Percentiles rank a stretch among this genome's conserved stretches.
Conservation (phyloP, 306 rosid genomes). For the Dryas drummondii region DNA sequence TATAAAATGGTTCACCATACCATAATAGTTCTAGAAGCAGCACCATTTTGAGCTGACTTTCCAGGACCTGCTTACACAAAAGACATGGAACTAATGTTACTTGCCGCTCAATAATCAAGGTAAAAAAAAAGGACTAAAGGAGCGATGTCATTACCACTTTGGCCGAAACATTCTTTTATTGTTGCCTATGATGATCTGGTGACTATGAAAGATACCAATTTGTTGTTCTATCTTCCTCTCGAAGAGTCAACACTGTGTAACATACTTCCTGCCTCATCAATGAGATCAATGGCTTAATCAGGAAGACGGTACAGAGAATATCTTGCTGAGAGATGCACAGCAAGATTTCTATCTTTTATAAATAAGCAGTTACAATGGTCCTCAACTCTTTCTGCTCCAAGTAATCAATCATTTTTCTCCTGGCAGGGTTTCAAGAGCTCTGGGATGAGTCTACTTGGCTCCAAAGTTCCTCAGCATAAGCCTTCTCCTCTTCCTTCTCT, state of each 20-base stretch:
- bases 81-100: background rate
- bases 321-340: slow-evolving; percentile 1
- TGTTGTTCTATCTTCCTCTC: background rate
- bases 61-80: background rate
- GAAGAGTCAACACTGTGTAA: background rate
- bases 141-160: background rate
- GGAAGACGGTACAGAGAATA: background rate
- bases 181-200: background rate
- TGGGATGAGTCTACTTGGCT: slow-evolving; percentile 60
- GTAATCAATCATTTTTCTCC: background rate
- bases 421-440: slow-evolving; percentile 29
- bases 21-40: background rate
- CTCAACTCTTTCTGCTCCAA: slow-evolving; percentile 4
- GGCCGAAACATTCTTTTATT: too few relatives aligned
- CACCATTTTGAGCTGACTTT: background rate
- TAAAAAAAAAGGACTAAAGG: too few relatives aligned
- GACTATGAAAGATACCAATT: background rate
- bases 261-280: background rate
- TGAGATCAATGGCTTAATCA: background rate
- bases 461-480: slow-evolving; percentile 70
- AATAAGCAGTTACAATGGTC: background rate
- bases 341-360: background rate
- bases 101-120: background rate
- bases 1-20: background rate
- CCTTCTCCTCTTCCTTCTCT: slow-evolving; percentile 83